Evolutionary conservation across 2,329 filamentous ascomycete genomes (phyloP).

Genomic region (Nannizzia gypsea): DNA sequence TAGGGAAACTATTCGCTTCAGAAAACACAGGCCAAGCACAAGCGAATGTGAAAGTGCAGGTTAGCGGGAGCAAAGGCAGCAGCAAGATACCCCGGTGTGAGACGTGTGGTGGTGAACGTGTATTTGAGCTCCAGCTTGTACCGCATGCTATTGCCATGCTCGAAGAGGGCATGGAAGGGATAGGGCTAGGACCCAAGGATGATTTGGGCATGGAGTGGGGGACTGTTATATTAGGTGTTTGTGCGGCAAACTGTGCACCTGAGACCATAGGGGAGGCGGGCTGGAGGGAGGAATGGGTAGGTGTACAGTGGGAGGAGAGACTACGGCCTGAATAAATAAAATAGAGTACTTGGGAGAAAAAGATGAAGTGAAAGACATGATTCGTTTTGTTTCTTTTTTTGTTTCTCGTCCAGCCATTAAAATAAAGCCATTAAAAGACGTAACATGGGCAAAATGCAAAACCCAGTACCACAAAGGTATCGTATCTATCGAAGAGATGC

Average conservation of each 20-base stretch:
- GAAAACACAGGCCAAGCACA: conserved; percentile 13
- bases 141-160: conserved; percentile 83
- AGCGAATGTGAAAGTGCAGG: conserved; percentile 19
- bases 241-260: conserved; percentile 63
- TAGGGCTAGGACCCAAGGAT: conserved; percentile 46
- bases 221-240: conserved; percentile 78
- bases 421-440: conserved; percentile 5
- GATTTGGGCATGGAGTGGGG: conserved; percentile 95
- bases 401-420: neutral
- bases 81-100: conserved; percentile 59
- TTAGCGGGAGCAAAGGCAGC: conserved; percentile 13
- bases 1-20: conserved; percentile 52
- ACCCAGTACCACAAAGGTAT: neutral
- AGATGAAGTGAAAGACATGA: neutral
- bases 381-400: neutral
- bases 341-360: neutral
- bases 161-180: conserved; percentile 55
- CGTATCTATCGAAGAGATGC: neutral
- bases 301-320: conserved; percentile 90
- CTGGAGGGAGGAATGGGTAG: conserved; percentile 92
- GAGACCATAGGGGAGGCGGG: conserved; percentile 52
- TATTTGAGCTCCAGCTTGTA: conserved; percentile 86
- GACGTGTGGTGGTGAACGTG: conserved; percentile 61
- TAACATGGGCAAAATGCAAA: neutral
- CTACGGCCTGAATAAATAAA: conserved; percentile 5